Evolutionary conservation across 345 rosid species (phyloP), one percentile per base, ranked within the genome.

Genomic region (Dimocarpus longan): DNA sequence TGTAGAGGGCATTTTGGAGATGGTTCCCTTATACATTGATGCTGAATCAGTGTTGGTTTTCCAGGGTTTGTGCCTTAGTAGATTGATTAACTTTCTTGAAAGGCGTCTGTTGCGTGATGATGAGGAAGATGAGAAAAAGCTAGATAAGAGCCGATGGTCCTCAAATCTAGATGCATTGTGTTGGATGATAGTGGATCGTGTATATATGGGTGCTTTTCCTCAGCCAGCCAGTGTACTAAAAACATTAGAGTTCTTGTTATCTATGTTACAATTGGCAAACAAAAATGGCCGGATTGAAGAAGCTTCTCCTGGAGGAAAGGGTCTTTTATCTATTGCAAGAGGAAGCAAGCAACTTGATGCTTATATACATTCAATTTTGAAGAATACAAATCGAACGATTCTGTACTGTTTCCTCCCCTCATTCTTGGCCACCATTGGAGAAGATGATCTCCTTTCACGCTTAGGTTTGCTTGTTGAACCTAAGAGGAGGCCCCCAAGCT

Each of bases 81-180:
- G 97, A 84, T 85, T 96, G 81, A 93, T 96, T 97, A 96, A 93
- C 86, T 96, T 93, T 83, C 87, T 96, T 79, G 99, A 96, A 86
- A 96, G 98, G 88, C 97, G 94, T 80, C 93, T 96, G 70, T 81
- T 96, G 83, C 97, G 98, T 86, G 99, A 96, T 82, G 99, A 96
- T 82, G 99, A 96, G 86, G 99, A 96, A 89, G 90, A 94, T 81
- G 92, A 87, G 77, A 94, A 94, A 88, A 94, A 89, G 89, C 88
- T 96, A 75, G 98, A 96, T 73, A 94, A 93, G 87, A 84, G 84
- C 83, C 87, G 92, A 78, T 96, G 99, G 99, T 91, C 99, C 70
- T 88, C 91, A 7, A 96, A 96, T 83, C 85, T 96, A 81, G 99
- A 96, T 84, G 89, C 98, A 26, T 88, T 96, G 79, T 94, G 98